Evolutionary conservation across 306 rosid genomes (phyloP), one percentile per base, ranked within the genome.

Genomic region (Morella rubra): DNA sequence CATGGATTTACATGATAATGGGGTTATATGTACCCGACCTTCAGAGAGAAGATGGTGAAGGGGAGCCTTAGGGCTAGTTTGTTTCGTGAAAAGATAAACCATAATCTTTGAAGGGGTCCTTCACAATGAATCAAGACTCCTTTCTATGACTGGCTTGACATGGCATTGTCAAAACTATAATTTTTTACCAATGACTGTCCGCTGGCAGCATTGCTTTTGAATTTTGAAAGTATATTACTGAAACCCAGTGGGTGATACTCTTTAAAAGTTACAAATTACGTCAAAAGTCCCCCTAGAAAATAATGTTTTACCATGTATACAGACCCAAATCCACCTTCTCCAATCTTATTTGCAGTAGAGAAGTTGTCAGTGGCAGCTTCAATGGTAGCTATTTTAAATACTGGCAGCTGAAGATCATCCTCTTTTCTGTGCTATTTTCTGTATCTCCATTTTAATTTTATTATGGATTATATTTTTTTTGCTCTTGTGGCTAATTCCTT

Each of bases 241-340:
- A 32, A 24, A 24, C 27, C 27, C 27, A 24, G 27, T 24, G 27
- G 16, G 8, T 61, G 13, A 61, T 12, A 71, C 53, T 71, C 5
- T 65, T 61, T 15, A n/a, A 74, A 54, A 52, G 37, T 69, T 40
- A 16, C n/a, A 0, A 32, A 16, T 52, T 71, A 46, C 18, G 12
- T 45, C 53, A 64, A 20, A 58, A 64, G 2, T 50, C 44, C 45
- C 8, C 20, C 41, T 73, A 56, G 68, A 58, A 67, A 20, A 70
- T 22, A 74, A 68, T 72, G 56, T 77, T 53, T 74, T 83, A 83
- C 89, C 65, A 53, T 86, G 85, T 80, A 83, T 53, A 86, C 87
- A 41, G 77, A 73, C 50, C 89, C 89, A 80, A 86, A 86, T 86
- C 89, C 89, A 46, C 87, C 89, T 80, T 83, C 89, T 77, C 89